Conservation (phyloP, 345 rosid species). For the Salix exigua region DNA sequence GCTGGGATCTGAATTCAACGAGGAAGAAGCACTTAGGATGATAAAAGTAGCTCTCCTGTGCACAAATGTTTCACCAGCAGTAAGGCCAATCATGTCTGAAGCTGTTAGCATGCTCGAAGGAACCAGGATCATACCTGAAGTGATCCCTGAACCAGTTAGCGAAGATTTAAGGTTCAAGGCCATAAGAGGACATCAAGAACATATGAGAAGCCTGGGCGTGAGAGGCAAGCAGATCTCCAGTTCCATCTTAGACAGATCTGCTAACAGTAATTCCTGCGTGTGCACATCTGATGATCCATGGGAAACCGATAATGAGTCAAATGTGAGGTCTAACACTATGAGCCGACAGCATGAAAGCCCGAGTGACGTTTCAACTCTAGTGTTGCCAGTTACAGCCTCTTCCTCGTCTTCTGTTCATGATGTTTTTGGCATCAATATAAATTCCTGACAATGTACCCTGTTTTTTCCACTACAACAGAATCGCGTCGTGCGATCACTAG, state of each 20-base stretch:
- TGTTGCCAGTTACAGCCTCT: not conserved
- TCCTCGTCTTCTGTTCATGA: not conserved
- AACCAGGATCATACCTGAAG: conserved; percentile 1
- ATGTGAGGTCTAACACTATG: not conserved
- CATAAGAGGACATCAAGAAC: conserved; percentile 32
- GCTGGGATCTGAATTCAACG: conserved; percentile 9
- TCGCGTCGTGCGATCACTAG: too few species aligned
- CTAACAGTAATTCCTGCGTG: conserved; percentile 19
- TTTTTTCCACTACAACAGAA: not conserved
- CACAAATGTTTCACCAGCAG: conserved; percentile 12
- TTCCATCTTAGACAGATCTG: conserved; percentile 20
- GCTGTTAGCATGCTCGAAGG: conserved; percentile 30
- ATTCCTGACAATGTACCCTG: not conserved
- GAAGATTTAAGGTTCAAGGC: conserved; percentile 21
- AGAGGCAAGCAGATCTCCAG: conserved; percentile 26
- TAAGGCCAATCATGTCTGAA: conserved; percentile 25
- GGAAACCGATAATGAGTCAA: not conserved
- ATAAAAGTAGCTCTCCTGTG: conserved; percentile 14
- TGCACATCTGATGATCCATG: not conserved
- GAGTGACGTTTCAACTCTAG: not conserved
- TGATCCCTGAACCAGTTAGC: not conserved
- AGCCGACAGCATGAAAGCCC: not conserved
- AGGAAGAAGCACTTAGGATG: conserved; percentile 17
- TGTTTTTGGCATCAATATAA: not conserved
- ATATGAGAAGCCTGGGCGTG: conserved; percentile 4